phyloP scores from a whole-genome alignment of 2,329 filamentous ascomycete species.

The Tothia fuscella region DNA sequence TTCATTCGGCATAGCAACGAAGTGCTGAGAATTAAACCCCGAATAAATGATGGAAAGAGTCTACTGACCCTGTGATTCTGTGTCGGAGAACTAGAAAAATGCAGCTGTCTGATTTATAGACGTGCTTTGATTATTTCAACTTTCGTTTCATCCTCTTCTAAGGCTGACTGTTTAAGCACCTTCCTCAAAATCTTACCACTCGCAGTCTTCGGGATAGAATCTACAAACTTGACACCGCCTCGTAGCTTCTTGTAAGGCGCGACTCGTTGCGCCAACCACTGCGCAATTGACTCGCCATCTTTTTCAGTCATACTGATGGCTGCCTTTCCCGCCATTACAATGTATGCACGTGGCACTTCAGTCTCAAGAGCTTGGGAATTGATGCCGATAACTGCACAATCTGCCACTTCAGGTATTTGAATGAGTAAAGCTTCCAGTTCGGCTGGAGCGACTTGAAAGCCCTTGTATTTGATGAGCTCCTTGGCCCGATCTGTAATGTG shows the following conservation, averaged over 20 bases:
- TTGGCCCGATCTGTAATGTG: conserved; percentile 17
- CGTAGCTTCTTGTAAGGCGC: conserved; percentile 57
- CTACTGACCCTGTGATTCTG: no score
- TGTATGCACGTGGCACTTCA: conserved; percentile 22
- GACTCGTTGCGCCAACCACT: conserved; percentile 54
- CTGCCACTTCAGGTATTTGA: conserved; percentile 18
- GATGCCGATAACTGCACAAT: conserved; percentile 22
- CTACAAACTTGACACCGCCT: conserved; percentile 52
- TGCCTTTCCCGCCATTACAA: conserved; percentile 11
- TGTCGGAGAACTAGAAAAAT: no score
- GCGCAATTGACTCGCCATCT: conserved; percentile 29
- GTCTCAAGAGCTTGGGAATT: conserved; percentile 17
- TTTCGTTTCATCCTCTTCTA: no score
- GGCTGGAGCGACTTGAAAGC: conserved; percentile 21
- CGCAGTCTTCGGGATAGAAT: conserved; percentile 59
- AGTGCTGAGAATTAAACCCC: no score
- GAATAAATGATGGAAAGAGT: no score
- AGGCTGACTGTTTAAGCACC: conserved; percentile 39
- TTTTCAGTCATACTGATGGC: conserved; percentile 14
- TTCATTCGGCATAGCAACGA: no score
- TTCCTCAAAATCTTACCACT: conserved; percentile 63
- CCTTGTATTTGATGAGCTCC: conserved; percentile 24
- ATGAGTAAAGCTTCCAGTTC: conserved; percentile 22
- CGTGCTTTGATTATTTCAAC: no score
- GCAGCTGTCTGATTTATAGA: no score